phyloP scores from a whole-genome alignment of 345 rosid genomes.

The Ceriops decandra region DNA sequence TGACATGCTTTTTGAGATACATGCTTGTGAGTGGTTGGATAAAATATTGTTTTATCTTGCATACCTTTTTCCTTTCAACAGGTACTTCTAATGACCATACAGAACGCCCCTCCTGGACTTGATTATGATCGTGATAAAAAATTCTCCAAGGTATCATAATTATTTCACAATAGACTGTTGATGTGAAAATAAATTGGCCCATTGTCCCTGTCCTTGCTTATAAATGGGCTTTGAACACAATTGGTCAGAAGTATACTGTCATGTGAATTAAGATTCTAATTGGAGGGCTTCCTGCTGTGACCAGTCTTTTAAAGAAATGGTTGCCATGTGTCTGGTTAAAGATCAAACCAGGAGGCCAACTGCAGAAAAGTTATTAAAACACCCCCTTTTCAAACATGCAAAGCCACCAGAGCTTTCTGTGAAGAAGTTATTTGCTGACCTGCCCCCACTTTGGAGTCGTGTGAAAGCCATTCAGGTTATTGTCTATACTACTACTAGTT shows the following conservation, averaged over 20 bases:
- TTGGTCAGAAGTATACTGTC: slow-evolving; percentile 4
- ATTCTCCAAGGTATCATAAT: slow-evolving; percentile 90
- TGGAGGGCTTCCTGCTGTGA: slow-evolving; percentile 82
- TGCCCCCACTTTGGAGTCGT: slow-evolving; percentile 90
- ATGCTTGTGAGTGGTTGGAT: not conserved
- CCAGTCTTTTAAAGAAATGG: slow-evolving; percentile 99
- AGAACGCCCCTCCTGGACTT: slow-evolving; percentile 97
- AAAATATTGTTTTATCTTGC: not conserved
- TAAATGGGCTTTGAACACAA: slow-evolving; percentile 5
- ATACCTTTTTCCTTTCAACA: slow-evolving; percentile 16
- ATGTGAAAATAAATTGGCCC: slow-evolving; percentile 8
- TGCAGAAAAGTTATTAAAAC: slow-evolving; percentile 88
- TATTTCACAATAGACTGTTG: slow-evolving; percentile 54
- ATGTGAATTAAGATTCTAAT: slow-evolving; percentile 55
- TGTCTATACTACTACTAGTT: slow-evolving; percentile 10
- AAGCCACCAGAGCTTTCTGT: slow-evolving; percentile 89
- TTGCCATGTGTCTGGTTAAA: slow-evolving; percentile 99
- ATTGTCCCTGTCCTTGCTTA: slow-evolving; percentile 3
- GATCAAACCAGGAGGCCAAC: slow-evolving; percentile 98
- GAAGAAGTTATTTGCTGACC: slow-evolving; percentile 64
- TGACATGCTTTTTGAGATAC: not conserved
- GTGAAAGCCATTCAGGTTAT: slow-evolving; percentile 94
- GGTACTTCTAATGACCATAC: slow-evolving; percentile 99
- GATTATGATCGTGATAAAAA: slow-evolving; percentile 97
- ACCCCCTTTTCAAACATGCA: slow-evolving; percentile 82